Base-by-base conservation (phyloP, 1,284 basidiomycete species). In the Kalmanozyma brasiliensis region DNA sequence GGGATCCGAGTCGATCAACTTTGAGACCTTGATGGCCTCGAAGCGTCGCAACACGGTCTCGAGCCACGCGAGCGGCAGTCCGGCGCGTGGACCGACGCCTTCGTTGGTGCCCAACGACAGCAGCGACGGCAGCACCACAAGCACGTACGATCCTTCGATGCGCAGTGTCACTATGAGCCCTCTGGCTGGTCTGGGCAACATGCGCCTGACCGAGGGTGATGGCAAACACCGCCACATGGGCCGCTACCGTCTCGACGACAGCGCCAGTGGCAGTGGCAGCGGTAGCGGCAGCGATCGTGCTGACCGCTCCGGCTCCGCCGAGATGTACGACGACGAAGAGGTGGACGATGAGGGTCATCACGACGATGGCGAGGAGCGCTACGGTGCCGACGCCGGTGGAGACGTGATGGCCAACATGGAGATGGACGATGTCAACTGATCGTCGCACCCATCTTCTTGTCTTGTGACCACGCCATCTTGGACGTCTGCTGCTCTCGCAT, bases 1-100 rank as follows among this genome's bases (percentile, higher is more conserved):
- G 17, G 84, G 84, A 26, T 83, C 82, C 19, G 80, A 83, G 38
- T 69, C 75, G 53, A 71, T 84, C 61, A 83, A 84, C 57, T 82
- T 78, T 62, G 79, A 81, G 43, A 78, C 69, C 53, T 77, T 81
- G 51, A 80, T 79, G 73, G 76, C 76, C 16, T 61, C 64, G 36
- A 80, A 77, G 47, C 58, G 66, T 9, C 57, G 74, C 24, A 71
- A 73, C 48, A 59, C 63, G 16, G 17, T 66, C 20, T 53, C 66
- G 46, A 56, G 51, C 49, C 69, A 69, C 26, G 55, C 62, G 9
- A 64, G 59, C 49, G 53, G 59, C 29, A 71, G 55, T 43, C 63
- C 59, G 23, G 66, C 56, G 13, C 67, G 72, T n/a, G 60, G 67
- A 14, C 46, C 42, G 13, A 74, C 61, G 36, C 64, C 70, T 20